Conservation (phyloP, 768 basidiomycete genomes). For the Auricularia sp. region DNA sequence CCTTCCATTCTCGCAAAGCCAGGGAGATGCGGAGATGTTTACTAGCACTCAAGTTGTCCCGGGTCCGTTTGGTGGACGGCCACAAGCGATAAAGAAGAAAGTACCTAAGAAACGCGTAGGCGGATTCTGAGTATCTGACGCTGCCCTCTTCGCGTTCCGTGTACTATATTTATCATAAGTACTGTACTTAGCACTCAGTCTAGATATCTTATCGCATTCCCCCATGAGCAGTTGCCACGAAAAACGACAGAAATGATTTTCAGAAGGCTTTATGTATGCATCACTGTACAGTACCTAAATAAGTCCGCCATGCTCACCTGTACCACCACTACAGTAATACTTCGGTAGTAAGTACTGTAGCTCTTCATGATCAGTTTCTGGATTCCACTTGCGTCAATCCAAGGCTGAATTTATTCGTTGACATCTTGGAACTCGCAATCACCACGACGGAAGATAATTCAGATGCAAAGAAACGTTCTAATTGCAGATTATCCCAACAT, state of each 20-base stretch:
- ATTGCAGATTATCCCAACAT: neutral
- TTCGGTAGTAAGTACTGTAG: too few relatives aligned
- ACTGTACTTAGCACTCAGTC: neutral
- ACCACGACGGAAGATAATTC: neutral
- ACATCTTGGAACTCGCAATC: too few relatives aligned
- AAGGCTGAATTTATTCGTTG: too few relatives aligned
- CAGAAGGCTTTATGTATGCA: too few relatives aligned
- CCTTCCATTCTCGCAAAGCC: neutral
- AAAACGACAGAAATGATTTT: too few relatives aligned
- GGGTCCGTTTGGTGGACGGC: constrained; percentile 59
- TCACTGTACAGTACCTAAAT: too few relatives aligned
- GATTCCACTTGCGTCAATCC: too few relatives aligned
- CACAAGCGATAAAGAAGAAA: constrained; percentile 39
- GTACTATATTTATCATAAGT: neutral
- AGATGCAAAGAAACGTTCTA: neutral
- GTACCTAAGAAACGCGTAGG: constrained; percentile 55
- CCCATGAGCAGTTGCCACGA: neutral
- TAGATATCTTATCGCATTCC: neutral
- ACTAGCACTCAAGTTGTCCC: constrained; percentile 62
- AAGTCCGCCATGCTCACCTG: too few relatives aligned
- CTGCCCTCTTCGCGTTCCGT: neutral
- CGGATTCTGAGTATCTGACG: constrained; percentile 46
- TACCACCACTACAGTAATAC: too few relatives aligned
- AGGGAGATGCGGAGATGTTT: constrained; percentile 30
- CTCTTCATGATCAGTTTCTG: too few relatives aligned